Conservation (phyloP, 2,329 filamentous ascomycete genomes). For the Teratosphaeriaceae sp. region DNA sequence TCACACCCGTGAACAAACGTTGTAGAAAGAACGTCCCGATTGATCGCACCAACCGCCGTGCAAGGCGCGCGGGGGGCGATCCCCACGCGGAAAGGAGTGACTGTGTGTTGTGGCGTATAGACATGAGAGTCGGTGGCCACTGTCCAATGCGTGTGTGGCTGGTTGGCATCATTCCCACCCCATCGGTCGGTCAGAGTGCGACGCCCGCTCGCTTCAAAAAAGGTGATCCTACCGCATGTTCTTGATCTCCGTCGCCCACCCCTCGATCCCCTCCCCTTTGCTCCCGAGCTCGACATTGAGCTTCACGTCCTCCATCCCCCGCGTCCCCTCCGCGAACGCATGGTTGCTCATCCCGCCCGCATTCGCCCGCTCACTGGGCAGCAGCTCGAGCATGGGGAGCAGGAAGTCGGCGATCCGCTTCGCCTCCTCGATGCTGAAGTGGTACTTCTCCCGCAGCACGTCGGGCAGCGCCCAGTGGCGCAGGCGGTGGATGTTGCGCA, state of each 20-base stretch:
- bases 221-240: conserved; percentile 58
- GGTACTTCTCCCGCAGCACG: conserved; percentile 92
- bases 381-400: conserved; percentile 81
- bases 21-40: no score
- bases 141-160: no score
- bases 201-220: no score
- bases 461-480: conserved; percentile 94
- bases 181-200: no score
- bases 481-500: conserved; percentile 93
- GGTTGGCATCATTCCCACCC: no score
- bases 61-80: no score
- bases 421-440: conserved; percentile 78
- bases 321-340: conserved; percentile 73
- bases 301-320: conserved; percentile 74
- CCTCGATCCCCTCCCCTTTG: conserved; percentile 85
- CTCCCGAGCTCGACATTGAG: conserved; percentile 73
- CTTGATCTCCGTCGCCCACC: conserved; percentile 78
- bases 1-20: no score
- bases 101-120: neutral
- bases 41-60: no score
- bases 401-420: conserved; percentile 77
- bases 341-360: conserved; percentile 92
- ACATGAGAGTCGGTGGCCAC: neutral
- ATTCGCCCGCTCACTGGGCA: conserved; percentile 85
- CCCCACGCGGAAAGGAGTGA: conserved; percentile 2